phyloP scores from a whole-genome alignment of 2,329 filamentous ascomycete species.

The Venturiaceae sp. region DNA sequence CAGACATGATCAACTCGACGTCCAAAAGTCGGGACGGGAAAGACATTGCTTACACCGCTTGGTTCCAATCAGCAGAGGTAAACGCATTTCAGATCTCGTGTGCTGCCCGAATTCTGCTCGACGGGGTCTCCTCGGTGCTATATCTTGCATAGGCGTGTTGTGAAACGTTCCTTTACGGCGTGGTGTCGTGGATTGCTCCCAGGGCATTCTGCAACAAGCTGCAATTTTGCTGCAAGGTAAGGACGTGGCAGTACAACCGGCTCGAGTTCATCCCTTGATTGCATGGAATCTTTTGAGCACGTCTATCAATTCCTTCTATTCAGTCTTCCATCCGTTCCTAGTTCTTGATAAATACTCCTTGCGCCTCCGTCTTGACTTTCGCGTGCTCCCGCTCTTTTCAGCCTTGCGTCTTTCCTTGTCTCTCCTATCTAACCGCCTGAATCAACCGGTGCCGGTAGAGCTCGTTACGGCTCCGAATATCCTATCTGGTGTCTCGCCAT shows the following conservation, averaged over 20 bases:
- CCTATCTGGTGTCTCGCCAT: background rate
- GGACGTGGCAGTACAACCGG: background rate
- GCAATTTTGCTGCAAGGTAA: background rate
- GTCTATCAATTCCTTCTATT: slow-evolving; percentile 1
- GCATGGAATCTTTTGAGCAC: background rate
- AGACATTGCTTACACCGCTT: background rate
- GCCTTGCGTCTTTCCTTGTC: background rate
- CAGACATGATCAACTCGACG: background rate
- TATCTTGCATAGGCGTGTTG: background rate
- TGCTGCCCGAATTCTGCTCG: background rate
- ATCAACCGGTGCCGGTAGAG: background rate
- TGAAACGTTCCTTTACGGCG: background rate
- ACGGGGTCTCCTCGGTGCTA: background rate
- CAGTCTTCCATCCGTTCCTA: background rate
- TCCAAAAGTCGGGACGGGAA: background rate
- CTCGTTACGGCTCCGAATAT: background rate
- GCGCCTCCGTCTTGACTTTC: background rate
- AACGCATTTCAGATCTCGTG: background rate
- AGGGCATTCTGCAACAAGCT: background rate
- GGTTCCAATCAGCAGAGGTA: background rate
- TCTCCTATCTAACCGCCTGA: background rate
- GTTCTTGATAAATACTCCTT: background rate
- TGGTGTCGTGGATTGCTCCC: background rate
- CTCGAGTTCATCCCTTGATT: background rate
- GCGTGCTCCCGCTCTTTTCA: background rate